phyloP scores from a whole-genome alignment of 345 rosid genomes.

The Citropsis articulata region DNA sequence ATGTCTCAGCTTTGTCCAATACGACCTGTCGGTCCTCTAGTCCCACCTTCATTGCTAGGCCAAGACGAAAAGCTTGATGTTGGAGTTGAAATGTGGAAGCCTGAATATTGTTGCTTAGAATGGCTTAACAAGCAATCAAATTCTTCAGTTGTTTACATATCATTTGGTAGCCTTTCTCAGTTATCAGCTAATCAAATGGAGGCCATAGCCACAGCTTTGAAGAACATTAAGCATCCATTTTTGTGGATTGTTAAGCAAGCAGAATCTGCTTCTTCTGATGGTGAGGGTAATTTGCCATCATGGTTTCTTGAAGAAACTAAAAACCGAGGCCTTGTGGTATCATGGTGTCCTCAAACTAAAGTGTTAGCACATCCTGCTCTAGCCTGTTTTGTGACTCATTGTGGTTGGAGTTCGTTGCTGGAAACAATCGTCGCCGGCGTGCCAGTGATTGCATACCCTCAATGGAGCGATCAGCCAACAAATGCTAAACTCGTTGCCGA shows the following conservation, averaged over 20 bases:
- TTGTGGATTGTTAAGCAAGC: conserved; percentile 47
- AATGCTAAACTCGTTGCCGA: conserved; percentile 46
- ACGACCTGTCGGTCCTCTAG: conserved; percentile 47
- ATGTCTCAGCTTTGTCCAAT: conserved; percentile 38
- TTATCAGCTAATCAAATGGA: conserved; percentile 34
- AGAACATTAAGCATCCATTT: conserved; percentile 27
- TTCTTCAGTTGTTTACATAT: conserved; percentile 40
- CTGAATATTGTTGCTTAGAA: conserved; percentile 39
- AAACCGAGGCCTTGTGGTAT: conserved; percentile 37
- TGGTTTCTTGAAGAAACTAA: conserved; percentile 34
- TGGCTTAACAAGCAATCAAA: conserved; percentile 36
- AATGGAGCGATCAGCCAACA: conserved; percentile 56
- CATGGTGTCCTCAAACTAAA: conserved; percentile 51
- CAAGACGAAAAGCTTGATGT: conserved; percentile 20
- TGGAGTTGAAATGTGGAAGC: conserved; percentile 36
- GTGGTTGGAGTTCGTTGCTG: conserved; percentile 56
- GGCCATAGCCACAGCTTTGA: conserved; percentile 35
- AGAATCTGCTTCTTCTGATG: conserved; percentile 11
- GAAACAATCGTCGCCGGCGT: conserved; percentile 41
- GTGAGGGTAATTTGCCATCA: conserved; percentile 26
- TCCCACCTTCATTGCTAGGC: conserved; percentile 37
- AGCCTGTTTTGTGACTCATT: conserved; percentile 49
- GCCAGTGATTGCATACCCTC: conserved; percentile 48
- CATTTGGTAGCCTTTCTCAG: conserved; percentile 44
- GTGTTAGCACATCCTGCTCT: conserved; percentile 39